Evolutionary conservation across 73 alveolate species (phyloP).

Genomic region (Tetrahymena thermophila): DNA sequence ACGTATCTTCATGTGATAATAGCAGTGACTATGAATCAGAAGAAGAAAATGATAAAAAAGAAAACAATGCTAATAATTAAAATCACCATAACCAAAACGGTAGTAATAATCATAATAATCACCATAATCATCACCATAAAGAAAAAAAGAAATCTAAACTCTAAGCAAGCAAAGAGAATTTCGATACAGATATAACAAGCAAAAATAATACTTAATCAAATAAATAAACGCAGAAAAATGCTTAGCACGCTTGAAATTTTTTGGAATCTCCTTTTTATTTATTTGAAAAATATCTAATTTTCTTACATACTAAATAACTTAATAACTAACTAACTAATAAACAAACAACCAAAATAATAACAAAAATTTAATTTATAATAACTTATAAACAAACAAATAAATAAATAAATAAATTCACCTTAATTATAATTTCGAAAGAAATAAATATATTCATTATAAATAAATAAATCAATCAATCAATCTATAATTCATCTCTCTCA

Average conservation of each 20-base stretch:
- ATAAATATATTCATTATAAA: too few species aligned
- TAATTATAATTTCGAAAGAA: too few species aligned
- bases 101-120: not conserved
- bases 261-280: not conserved
- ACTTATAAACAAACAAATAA: too few species aligned
- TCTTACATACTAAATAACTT: not conserved
- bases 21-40: not conserved
- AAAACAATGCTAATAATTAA: not conserved
- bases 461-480: too few species aligned
- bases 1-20: not conserved
- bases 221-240: not conserved
- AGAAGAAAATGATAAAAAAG: not conserved
- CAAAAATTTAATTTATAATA: not conserved
- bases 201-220: not conserved
- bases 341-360: not conserved
- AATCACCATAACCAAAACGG: too few species aligned
- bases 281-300: not conserved
- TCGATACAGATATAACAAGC: not conserved
- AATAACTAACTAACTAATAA: not conserved
- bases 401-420: too few species aligned
- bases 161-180: not conserved
- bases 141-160: not conserved
- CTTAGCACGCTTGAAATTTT: not conserved
- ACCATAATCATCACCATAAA: not conserved
- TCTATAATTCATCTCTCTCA: too few species aligned